Percentiles rank a stretch among this genome's conserved stretches.
These are phyloP conservation scores for Peribolospora kevripleyi DNA, from an alignment of 768 basidiomycete genomes.

Conservation along the genomic window DNA sequence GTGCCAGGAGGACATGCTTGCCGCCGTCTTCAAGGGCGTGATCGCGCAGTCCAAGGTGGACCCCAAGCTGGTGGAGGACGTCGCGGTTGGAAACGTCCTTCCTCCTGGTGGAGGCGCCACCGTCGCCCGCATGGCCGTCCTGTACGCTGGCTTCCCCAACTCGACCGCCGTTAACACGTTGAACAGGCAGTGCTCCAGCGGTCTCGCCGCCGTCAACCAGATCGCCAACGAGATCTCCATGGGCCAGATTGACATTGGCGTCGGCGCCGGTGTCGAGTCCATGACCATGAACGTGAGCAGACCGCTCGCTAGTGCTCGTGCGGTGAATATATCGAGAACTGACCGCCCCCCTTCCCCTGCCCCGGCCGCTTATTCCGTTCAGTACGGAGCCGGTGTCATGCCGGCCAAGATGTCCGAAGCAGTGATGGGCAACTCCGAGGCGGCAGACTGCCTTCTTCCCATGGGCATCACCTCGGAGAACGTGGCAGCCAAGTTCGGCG, in stretches of 20 bases:
- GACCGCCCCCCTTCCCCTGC: not conserved
- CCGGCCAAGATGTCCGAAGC: conserved; percentile 22
- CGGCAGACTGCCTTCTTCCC: conserved; percentile 32
- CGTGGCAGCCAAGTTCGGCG: conserved; percentile 24
- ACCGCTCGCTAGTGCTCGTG: conserved; percentile 1
- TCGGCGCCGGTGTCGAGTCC: conserved; percentile 35
- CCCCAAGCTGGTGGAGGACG: conserved; percentile 11
- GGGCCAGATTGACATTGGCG: conserved; percentile 61
- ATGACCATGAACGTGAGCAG: conserved; percentile 18
- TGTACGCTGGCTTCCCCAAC: conserved; percentile 67
- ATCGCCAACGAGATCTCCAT: conserved; percentile 67
- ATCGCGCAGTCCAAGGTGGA: conserved; percentile 35
- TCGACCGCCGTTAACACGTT: conserved; percentile 69
- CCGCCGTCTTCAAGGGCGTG: conserved; percentile 52
- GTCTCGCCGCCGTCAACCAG: conserved; percentile 69
- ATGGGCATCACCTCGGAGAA: conserved; percentile 33
- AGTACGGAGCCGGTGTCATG: conserved; percentile 22
- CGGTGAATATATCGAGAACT: not conserved
- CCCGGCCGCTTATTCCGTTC: not conserved
- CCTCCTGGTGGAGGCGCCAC: conserved; percentile 62
- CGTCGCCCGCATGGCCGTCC: conserved; percentile 57
- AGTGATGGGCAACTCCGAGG: conserved; percentile 35
- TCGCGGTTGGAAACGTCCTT: conserved; percentile 46
- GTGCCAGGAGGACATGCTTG: conserved; percentile 64
- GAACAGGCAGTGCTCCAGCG: conserved; percentile 82